Evolutionary conservation across 768 basidiomycete genomes (phyloP), one percentile per base, ranked within the genome.

Genomic region (Dioszegia hungarica): DNA sequence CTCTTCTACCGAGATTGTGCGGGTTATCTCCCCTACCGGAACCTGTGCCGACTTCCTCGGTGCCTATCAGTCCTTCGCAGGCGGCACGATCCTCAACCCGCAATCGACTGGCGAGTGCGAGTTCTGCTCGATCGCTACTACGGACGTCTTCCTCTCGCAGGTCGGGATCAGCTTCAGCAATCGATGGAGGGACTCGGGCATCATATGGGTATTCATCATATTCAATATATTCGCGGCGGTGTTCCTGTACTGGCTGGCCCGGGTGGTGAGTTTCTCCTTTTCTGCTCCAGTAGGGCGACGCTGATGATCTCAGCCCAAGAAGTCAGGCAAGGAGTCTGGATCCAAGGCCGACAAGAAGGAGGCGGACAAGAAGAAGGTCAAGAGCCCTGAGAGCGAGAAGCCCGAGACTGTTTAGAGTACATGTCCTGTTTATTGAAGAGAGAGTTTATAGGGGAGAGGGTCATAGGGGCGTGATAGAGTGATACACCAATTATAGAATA

Each of bases 61-160:
- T n/a, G 77, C 82, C 10, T 93, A 89, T 73, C 82, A 86, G 12
- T 59, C 59, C 0, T 72, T 67, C 0, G 80, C 82, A 46, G 87
- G 87, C 0, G 90, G 90, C 0, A 91, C 91, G 74, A 76, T 93
- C 15, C 80, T 84, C 54, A 85, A 91, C 63, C 79, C 81, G 0
- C 78, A 80, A 53, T 87, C 81, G 11, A 85, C 83, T 0, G 52
- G 71, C 1, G 69, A 75, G 5, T 93, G 91, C 73, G 80, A 81
- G 15, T 92, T 89, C 73, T 92, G 90, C 66, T 73, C 83, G 2
- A 78, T 79, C 34, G 68, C 78, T n/a, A 80, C 80, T 0, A 83
- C 86, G 0, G 85, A 89, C 68, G 70, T 79, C 38, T 87, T 82
- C 78, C 75, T 88, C 49, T 75, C 64, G 5, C 20, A 25, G 3